Conservation (phyloP, 768 basidiomycete species). For the Suillus sp. region DNA sequence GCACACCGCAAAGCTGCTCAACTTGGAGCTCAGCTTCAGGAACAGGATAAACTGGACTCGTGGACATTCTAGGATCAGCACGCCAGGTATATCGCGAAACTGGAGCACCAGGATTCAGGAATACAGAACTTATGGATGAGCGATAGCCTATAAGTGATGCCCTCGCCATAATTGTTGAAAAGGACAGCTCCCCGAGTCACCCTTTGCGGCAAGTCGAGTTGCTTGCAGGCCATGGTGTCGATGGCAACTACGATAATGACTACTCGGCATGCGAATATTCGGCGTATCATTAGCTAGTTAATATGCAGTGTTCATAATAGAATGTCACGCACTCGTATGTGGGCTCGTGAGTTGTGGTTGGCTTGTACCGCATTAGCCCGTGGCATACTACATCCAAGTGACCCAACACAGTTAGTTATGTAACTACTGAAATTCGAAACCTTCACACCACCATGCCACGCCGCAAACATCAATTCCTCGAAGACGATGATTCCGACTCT, state of each 20-base stretch:
- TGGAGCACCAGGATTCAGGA: neutral
- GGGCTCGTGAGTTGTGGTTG: neutral
- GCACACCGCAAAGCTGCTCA: neutral
- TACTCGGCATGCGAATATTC: neutral
- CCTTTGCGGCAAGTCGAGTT: neutral
- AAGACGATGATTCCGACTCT: constrained; percentile 74
- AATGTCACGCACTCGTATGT: neutral
- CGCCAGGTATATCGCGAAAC: neutral
- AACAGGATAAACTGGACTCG: neutral
- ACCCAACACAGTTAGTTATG: neutral
- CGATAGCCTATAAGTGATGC: neutral
- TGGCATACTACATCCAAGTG: too few species aligned
- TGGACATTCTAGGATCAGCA: neutral
- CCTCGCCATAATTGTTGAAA: neutral
- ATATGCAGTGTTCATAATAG: neutral
- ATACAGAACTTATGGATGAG: neutral
- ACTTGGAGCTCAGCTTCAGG: neutral
- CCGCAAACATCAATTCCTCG: constrained; percentile 72
- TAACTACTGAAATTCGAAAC: neutral
- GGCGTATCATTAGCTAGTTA: neutral
- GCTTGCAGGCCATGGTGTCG: neutral
- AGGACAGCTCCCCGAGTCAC: neutral
- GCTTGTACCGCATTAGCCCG: neutral
- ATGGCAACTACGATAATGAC: neutral
- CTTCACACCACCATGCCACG: constrained; percentile 57